These are phyloP conservation scores for Podospora bellae-mahoneyi DNA, from an alignment of 495 filamentous ascomycete genomes.

Conservation along the genomic window DNA sequence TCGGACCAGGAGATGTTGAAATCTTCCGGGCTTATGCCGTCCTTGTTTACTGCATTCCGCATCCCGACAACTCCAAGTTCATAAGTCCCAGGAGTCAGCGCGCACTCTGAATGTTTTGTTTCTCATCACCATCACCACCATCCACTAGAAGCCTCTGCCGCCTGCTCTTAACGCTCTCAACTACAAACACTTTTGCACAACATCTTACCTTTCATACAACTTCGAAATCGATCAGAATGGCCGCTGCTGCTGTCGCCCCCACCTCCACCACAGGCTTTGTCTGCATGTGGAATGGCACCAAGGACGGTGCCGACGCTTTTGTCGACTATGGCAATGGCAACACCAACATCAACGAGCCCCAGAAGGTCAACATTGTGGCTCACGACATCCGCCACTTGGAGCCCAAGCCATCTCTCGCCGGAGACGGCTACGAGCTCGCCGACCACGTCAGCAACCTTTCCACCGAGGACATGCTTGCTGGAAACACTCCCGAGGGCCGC, in stretches of 20 bases:
- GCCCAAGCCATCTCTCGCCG: not conserved
- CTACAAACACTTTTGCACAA: not conserved
- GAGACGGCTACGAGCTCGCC: conserved; percentile 5
- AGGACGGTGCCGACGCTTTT: not conserved
- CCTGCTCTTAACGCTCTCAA: not conserved
- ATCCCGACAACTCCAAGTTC: not conserved
- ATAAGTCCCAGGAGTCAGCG: not conserved
- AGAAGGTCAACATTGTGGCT: conserved; percentile 4
- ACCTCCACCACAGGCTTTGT: conserved; percentile 8
- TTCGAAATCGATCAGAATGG: not conserved
- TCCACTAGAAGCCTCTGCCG: not conserved
- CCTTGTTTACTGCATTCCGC: not conserved
- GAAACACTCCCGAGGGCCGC: conserved; percentile 8
- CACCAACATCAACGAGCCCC: conserved; percentile 11
- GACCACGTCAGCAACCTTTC: not conserved
- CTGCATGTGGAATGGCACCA: conserved; percentile 14
- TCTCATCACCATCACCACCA: not conserved
- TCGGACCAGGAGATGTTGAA: not conserved
- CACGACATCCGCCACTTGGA: conserved; percentile 5
- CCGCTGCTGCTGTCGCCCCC: conserved; percentile 1
- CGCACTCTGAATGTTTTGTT: not conserved
- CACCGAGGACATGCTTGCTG: conserved; percentile 1
- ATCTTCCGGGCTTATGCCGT: not conserved
- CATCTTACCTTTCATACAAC: not conserved
- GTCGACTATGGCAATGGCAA: conserved; percentile 8